Percentiles rank a stretch among this genome's conserved stretches.
phyloP scores from a whole-genome alignment of 164 flowering plant genomes.

The Nelumbo lutea region DNA sequence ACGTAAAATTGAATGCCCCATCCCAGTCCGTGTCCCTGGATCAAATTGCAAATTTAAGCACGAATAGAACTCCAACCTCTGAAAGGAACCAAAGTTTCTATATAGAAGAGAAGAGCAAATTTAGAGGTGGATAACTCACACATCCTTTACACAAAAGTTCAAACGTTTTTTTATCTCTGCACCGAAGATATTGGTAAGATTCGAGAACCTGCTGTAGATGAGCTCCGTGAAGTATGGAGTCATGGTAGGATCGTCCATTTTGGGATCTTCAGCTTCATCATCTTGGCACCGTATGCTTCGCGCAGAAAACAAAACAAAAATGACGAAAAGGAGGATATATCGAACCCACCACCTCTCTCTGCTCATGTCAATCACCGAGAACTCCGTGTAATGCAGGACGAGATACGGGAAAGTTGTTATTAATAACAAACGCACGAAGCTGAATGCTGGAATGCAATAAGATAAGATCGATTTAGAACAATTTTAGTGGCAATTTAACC shows the following conservation, averaged over 20 bases:
- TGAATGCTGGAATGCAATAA: not conserved
- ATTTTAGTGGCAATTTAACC: not conserved
- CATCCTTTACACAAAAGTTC: slow-evolving; percentile 59
- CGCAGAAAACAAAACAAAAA: not conserved
- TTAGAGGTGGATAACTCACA: slow-evolving; percentile 28
- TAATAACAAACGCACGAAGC: not conserved
- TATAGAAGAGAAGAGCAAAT: not conserved
- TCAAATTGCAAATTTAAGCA: not conserved
- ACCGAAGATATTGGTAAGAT: slow-evolving; percentile 37
- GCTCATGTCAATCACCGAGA: slow-evolving; percentile 4
- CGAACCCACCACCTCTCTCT: not conserved
- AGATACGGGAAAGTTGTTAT: not conserved
- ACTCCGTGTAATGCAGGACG: not conserved
- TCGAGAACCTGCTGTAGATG: slow-evolving; percentile 33
- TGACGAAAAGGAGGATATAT: not conserved
- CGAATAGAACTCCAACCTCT: not conserved
- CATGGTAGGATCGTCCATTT: slow-evolving; percentile 26
- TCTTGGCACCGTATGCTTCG: slow-evolving; percentile 6
- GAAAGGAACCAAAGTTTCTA: not conserved
- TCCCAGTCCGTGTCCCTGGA: slow-evolving; percentile 77
- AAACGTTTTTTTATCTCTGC: slow-evolving; percentile 32
- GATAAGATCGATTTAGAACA: not conserved
- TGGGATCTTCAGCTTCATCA: not conserved
- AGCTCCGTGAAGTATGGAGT: slow-evolving; percentile 33
- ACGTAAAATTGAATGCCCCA: slow-evolving; percentile 74